Evolutionary conservation across 1,284 basidiomycete species (phyloP).

Genomic region (Cryptococcus sp.): DNA sequence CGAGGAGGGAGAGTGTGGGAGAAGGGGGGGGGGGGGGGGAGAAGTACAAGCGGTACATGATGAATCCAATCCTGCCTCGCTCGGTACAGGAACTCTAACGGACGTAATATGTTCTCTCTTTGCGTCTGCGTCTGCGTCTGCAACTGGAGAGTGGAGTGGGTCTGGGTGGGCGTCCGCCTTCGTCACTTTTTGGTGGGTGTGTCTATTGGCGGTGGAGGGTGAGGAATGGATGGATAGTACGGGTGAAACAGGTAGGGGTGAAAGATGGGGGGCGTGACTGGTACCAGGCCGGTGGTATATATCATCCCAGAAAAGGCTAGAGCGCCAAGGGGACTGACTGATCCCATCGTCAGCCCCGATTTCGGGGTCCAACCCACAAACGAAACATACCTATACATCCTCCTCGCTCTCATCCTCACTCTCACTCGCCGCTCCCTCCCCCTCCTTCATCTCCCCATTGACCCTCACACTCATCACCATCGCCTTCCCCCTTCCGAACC

Average conservation of each 20-base stretch:
- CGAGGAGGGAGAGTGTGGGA: background rate
- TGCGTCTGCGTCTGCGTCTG: no score
- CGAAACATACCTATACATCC: background rate
- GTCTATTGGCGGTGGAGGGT: no score
- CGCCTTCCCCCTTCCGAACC: constrained; percentile 29
- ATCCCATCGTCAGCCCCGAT: background rate
- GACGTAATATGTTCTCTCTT: no score
- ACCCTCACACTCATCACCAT: constrained; percentile 27
- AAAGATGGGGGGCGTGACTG: no score
- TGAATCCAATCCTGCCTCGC: background rate
- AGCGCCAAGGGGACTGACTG: background rate
- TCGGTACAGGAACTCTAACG: no score
- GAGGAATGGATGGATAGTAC: no score
- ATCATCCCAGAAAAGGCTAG: no score
- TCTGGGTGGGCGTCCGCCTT: no score
- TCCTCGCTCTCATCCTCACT: constrained; percentile 2
- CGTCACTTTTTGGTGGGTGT: no score
- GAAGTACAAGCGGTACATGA: background rate
- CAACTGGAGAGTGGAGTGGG: no score
- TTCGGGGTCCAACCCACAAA: background rate
- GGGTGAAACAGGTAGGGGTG: no score
- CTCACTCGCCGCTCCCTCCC: background rate
- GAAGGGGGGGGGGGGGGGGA: background rate
- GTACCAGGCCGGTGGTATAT: no score
- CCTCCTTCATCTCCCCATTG: constrained; percentile 14